These are phyloP conservation scores for Sphagnum magellanicum DNA, from an alignment of 228 moss, liverwort and hornwort genomes.

Conservation along the genomic window DNA sequence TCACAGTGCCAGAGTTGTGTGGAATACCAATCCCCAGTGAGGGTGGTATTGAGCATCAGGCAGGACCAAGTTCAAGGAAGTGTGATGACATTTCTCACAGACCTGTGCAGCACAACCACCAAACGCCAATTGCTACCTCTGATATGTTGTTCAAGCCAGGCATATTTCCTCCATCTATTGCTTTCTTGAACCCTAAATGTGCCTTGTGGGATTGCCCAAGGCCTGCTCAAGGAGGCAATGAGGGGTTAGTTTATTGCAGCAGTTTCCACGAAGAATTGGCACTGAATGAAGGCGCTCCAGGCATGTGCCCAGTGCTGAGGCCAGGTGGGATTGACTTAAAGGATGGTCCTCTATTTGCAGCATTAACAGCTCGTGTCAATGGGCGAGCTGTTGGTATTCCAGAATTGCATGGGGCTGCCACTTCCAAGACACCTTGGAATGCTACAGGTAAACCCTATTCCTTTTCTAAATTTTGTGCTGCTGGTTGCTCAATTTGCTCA, in stretches of 20 bases:
- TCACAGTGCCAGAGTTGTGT: not conserved
- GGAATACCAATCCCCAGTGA: not conserved
- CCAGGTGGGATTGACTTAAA: slow-evolving; percentile 59
- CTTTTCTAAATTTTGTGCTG: not conserved
- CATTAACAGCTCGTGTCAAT: slow-evolving; percentile 38
- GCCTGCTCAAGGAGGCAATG: slow-evolving; percentile 40
- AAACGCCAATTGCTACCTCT: slow-evolving; percentile 9
- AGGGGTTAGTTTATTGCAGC: slow-evolving; percentile 46
- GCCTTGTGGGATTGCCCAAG: slow-evolving; percentile 63
- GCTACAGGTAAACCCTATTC: slow-evolving; percentile 30
- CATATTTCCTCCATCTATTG: slow-evolving; percentile 17
- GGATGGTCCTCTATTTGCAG: slow-evolving; percentile 59
- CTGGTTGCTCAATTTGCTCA: not conserved
- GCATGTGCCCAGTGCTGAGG: slow-evolving; percentile 52
- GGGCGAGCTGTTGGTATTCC: slow-evolving; percentile 56
- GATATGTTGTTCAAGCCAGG: slow-evolving; percentile 22
- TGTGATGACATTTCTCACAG: slow-evolving; percentile 19
- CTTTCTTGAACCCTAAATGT: slow-evolving; percentile 45
- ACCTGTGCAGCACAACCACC: slow-evolving; percentile 16
- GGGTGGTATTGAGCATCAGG: slow-evolving; percentile 7
- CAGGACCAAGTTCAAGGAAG: slow-evolving; percentile 17
- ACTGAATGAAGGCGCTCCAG: slow-evolving; percentile 42
- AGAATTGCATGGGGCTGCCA: slow-evolving; percentile 55
- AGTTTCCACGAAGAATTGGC: slow-evolving; percentile 56
- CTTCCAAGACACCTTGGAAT: slow-evolving; percentile 61